These are phyloP conservation scores for Heritiera fomes DNA, from an alignment of 345 rosid species.

Conservation along the genomic window DNA sequence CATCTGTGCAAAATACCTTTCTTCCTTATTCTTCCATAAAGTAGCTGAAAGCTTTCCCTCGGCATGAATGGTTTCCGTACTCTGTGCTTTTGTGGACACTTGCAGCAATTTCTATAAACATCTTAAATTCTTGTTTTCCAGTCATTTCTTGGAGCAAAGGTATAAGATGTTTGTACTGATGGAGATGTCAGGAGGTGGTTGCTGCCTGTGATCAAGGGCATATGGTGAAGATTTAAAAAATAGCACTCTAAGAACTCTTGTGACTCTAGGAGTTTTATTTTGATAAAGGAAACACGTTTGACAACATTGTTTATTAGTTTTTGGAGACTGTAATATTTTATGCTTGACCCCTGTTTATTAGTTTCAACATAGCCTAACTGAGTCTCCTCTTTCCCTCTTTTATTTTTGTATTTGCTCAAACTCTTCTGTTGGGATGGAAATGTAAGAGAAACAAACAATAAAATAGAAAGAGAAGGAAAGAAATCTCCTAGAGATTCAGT, in stretches of 20 bases:
- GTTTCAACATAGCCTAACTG: neutral
- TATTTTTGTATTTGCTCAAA: neutral
- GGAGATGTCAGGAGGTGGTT: neutral
- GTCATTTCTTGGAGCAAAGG: slow-evolving; percentile 31
- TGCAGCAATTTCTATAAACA: neutral
- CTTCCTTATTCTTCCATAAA: neutral
- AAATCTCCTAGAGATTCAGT: neutral
- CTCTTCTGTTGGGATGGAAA: neutral
- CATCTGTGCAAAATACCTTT: neutral
- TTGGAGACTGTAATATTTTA: neutral
- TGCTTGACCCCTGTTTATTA: neutral
- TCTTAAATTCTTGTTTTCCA: slow-evolving; percentile 11
- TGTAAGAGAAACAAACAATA: neutral
- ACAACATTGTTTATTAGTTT: neutral
- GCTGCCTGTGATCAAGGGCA: neutral
- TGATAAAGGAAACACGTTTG: neutral
- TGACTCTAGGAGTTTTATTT: neutral
- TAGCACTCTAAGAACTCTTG: neutral
- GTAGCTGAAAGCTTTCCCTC: neutral
- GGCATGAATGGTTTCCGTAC: neutral
- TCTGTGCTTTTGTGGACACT: neutral
- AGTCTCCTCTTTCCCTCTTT: neutral
- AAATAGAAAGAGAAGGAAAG: neutral
- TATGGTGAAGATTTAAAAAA: neutral
- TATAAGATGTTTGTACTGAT: neutral